A percentile compares a stretch with the other conserved stretches of the same genome.
Evolutionary conservation across 1,284 basidiomycete species (phyloP).

Genomic region (Ustilago tritici): DNA sequence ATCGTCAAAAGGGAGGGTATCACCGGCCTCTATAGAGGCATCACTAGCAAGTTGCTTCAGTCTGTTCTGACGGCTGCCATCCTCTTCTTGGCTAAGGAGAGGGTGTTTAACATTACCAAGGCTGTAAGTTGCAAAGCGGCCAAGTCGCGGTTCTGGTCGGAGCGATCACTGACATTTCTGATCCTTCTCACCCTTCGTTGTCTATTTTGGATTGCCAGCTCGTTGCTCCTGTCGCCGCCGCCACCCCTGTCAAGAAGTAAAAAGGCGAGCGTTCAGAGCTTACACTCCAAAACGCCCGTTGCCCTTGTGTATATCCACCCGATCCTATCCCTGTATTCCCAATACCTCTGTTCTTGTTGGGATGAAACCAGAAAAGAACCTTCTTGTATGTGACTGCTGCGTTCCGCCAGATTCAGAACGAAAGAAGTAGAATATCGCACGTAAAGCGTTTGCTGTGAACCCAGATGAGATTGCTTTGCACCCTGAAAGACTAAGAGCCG

Average conservation of each 20-base stretch:
- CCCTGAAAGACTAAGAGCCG: conserved; percentile 71
- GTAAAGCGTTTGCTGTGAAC: neutral
- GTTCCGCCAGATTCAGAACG: neutral
- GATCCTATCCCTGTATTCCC: neutral
- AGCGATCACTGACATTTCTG: neutral
- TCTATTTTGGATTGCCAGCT: neutral
- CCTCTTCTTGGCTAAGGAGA: conserved; percentile 68
- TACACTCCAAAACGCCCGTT: neutral
- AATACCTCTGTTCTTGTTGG: neutral
- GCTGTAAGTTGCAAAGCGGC: conserved; percentile 11
- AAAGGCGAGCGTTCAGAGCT: neutral
- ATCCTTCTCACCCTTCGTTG: neutral
- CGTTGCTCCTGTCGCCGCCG: conserved; percentile 41
- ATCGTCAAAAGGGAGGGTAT: conserved; percentile 65
- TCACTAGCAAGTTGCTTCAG: conserved; percentile 67
- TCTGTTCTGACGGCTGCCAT: conserved; percentile 67
- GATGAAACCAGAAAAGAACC: neutral
- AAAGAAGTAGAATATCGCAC: neutral
- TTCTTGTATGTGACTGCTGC: neutral
- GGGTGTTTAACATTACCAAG: conserved; percentile 63
- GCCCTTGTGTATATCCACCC: neutral
- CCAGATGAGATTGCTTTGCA: neutral
- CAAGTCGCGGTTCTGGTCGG: neutral
- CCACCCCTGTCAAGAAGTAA: conserved; percentile 37
- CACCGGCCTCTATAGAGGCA: conserved; percentile 67